These are phyloP conservation scores for apple (Malus domestica) DNA, from an alignment of 306 rosid species.

Conservation along the genomic window DNA sequence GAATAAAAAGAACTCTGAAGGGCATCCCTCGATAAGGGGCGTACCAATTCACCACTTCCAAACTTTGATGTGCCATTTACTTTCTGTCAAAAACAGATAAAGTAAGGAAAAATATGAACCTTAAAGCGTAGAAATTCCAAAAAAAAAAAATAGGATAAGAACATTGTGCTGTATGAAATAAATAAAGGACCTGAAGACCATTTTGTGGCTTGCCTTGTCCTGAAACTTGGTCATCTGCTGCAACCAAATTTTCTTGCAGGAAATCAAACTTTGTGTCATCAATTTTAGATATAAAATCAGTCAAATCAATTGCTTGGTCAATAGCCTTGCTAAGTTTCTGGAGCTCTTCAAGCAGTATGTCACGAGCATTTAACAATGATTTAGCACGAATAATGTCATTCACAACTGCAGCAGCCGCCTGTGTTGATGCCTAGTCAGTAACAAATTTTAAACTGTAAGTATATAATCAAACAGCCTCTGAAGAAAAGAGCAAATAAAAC, in stretches of 20 bases:
- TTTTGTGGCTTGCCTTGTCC: conserved; percentile 70
- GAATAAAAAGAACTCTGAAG: conserved; percentile 35
- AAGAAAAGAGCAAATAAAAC: not conserved
- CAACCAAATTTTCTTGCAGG: conserved; percentile 32
- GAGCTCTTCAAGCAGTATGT: conserved; percentile 67
- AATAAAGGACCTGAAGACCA: conserved; percentile 66
- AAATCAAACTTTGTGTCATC: conserved; percentile 41
- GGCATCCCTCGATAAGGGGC: conserved; percentile 38
- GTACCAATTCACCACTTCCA: conserved; percentile 38
- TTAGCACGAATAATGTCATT: conserved; percentile 47
- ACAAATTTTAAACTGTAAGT: conserved; percentile 29
- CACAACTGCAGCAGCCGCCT: conserved; percentile 32
- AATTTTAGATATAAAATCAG: conserved; percentile 59
- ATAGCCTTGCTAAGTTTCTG: conserved; percentile 56
- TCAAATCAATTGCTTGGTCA: conserved; percentile 49
- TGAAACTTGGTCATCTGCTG: conserved; percentile 28
- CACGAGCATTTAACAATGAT: conserved; percentile 65
- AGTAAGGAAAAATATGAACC: conserved; percentile 8
- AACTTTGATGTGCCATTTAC: conserved; percentile 29
- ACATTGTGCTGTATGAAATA: conserved; percentile 25
- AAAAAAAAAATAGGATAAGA: not conserved
- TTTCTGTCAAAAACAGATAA: conserved; percentile 31
- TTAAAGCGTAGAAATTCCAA: conserved; percentile 3
- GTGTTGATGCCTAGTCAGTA: conserved; percentile 36
- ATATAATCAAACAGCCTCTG: not conserved